Percentiles rank a stretch among this genome's conserved stretches.
phyloP scores from a whole-genome alignment of 371 early-diverging fungal species.

The Apophysomyces elegans region DNA sequence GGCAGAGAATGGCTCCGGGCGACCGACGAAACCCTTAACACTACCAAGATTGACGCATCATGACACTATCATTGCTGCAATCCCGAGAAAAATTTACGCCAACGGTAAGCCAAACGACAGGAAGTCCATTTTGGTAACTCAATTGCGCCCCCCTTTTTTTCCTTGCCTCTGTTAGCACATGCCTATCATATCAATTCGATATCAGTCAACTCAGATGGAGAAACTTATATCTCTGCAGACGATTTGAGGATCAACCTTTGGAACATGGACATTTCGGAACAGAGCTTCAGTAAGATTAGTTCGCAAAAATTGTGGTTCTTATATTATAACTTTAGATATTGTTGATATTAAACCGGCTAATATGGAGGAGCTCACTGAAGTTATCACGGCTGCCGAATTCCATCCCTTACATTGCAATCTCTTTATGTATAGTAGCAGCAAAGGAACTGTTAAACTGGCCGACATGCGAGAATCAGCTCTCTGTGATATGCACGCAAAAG shows the following conservation, averaged over 20 bases:
- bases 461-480: constrained; percentile 97
- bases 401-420: constrained; percentile 94
- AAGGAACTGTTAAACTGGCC: constrained; percentile 95
- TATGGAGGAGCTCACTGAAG: constrained; percentile 99
- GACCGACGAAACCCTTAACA: constrained; percentile 54
- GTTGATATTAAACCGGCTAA: constrained; percentile 99
- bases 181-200: constrained; percentile 99
- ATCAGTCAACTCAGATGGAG: constrained; percentile 96
- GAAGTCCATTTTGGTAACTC: too few species aligned
- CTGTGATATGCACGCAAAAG: constrained; percentile 92
- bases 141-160: too few species aligned
- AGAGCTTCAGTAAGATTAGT: constrained; percentile 89
- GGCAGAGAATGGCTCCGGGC: constrained; percentile 72
- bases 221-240: constrained; percentile 98
- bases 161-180: constrained; percentile 81
- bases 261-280: constrained; percentile 95
- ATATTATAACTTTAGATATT: constrained; percentile 68
- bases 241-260: constrained; percentile 98
- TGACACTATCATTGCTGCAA: constrained; percentile 94
- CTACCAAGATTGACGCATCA: constrained; percentile 91
- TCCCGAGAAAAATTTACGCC: constrained; percentile 93
- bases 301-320: neutral
- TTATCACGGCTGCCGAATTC: constrained; percentile 99
- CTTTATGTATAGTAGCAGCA: constrained; percentile 98
- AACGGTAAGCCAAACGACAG: constrained; percentile 54